phyloP scores from a whole-genome alignment of 1,284 basidiomycete genomes.

The Takashimella koratensis region DNA sequence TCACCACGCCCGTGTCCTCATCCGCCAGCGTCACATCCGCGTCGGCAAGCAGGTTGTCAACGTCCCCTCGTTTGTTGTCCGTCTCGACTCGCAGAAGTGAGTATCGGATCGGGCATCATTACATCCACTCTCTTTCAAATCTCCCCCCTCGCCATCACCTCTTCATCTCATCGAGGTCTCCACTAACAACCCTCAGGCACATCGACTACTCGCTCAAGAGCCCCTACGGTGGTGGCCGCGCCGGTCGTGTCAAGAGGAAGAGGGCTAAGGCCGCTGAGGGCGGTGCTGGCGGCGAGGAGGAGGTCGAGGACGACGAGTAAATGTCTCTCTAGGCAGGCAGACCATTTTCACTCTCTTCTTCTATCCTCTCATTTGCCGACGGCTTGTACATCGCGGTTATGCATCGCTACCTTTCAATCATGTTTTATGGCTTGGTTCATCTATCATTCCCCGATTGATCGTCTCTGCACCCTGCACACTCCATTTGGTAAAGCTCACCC shows the following conservation, averaged over 20 bases:
- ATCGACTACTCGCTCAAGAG: slow-evolving; percentile 98
- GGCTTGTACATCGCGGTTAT: slow-evolving; percentile 22
- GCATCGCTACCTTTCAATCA: slow-evolving; percentile 16
- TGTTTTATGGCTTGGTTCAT: too few species aligned
- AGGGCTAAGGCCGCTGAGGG: slow-evolving; percentile 88
- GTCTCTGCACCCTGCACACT: too few species aligned
- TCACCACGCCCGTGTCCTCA: slow-evolving; percentile 97
- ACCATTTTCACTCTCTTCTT: slow-evolving; percentile 4
- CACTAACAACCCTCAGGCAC: slow-evolving; percentile 59
- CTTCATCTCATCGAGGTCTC: slow-evolving; percentile 45
- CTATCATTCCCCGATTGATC: too few species aligned
- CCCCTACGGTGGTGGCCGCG: slow-evolving; percentile 93
- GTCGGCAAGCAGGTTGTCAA: slow-evolving; percentile 99
- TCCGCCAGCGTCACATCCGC: slow-evolving; percentile 77
- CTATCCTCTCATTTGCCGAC: slow-evolving; percentile 4
- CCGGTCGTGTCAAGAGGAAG: slow-evolving; percentile 99
- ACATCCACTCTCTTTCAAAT: not conserved
- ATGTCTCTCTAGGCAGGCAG: slow-evolving; percentile 3
- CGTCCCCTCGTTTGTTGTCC: slow-evolving; percentile 98
- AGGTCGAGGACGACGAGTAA: slow-evolving; percentile 72
- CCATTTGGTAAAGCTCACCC: too few species aligned
- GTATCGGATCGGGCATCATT: slow-evolving; percentile 4
- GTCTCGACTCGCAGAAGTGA: slow-evolving; percentile 86
- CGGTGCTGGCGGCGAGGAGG: slow-evolving; percentile 85
- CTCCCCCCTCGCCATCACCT: not conserved